These are phyloP conservation scores for Aspergillus carlsbadensis DNA, from an alignment of 495 filamentous ascomycete species.

Conservation along the genomic window DNA sequence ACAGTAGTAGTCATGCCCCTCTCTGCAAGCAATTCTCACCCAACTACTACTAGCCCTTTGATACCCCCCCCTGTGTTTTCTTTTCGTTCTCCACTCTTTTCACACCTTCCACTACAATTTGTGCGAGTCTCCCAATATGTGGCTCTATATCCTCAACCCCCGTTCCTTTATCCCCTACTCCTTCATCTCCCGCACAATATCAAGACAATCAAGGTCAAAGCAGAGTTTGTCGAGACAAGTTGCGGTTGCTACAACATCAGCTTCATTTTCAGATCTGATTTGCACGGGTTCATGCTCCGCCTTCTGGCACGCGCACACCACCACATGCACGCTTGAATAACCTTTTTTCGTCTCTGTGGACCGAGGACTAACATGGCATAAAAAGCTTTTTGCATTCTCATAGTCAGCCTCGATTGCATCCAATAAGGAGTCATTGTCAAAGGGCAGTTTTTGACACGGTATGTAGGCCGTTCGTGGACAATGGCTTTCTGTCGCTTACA, in stretches of 20 bases:
- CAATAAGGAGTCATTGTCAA: neutral
- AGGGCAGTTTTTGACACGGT: too few relatives aligned
- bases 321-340: neutral
- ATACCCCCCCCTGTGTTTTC: neutral
- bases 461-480: neutral
- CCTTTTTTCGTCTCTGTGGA: neutral
- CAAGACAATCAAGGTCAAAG: neutral
- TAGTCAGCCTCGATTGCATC: neutral
- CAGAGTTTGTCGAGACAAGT: neutral
- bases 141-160: constrained; percentile 9
- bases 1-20: constrained; percentile 5
- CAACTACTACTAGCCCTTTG: constrained; percentile 7
- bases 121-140: constrained; percentile 4
- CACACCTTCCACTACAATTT: constrained; percentile 1
- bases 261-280: neutral
- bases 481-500: neutral
- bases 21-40: constrained; percentile 1
- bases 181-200: neutral
- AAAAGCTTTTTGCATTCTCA: neutral
- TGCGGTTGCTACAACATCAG: neutral
- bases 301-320: neutral
- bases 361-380: neutral
- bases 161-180: neutral
- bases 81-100: constrained; percentile 14
- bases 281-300: neutral